Percentiles rank a stretch among this genome's conserved stretches.
These are phyloP conservation scores for Penicillium sp. DNA, from an alignment of 2,329 filamentous ascomycete species.

Conservation along the genomic window DNA sequence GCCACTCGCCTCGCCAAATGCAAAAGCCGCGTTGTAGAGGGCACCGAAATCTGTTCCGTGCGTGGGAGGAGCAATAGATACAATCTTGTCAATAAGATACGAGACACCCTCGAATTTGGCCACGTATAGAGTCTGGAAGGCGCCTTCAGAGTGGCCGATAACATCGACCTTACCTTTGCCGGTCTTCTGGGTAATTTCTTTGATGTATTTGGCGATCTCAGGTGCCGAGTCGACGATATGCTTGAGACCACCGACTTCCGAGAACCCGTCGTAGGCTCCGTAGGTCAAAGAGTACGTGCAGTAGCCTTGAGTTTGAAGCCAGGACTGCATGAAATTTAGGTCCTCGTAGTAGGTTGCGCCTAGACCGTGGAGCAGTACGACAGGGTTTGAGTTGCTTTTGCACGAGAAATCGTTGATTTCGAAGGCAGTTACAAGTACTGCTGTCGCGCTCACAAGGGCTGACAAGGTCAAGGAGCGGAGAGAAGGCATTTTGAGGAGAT, in stretches of 20 bases:
- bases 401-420: conserved; percentile 38
- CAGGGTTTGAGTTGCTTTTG: conserved; percentile 30
- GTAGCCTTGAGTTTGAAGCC: conserved; percentile 38
- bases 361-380: conserved; percentile 38
- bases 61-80: conserved; percentile 39
- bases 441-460: conserved; percentile 14
- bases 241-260: conserved; percentile 40
- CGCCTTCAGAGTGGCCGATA: conserved; percentile 48
- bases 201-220: conserved; percentile 43
- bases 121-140: conserved; percentile 41
- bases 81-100: conserved; percentile 30
- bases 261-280: conserved; percentile 38
- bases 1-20: conserved; percentile 26
- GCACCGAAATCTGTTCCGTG: conserved; percentile 32
- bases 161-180: conserved; percentile 40
- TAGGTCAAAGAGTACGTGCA: conserved; percentile 47
- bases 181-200: conserved; percentile 35
- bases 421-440: conserved; percentile 9
- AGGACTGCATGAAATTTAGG: conserved; percentile 36
- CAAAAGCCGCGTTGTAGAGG: conserved; percentile 29
- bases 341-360: conserved; percentile 40
- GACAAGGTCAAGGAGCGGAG: conserved; percentile 12
- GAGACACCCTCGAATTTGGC: conserved; percentile 38
- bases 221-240: conserved; percentile 39
- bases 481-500: conserved; percentile 13